Base-by-base conservation (phyloP, 768 basidiomycete genomes). In the Serpula lacrymans region DNA sequence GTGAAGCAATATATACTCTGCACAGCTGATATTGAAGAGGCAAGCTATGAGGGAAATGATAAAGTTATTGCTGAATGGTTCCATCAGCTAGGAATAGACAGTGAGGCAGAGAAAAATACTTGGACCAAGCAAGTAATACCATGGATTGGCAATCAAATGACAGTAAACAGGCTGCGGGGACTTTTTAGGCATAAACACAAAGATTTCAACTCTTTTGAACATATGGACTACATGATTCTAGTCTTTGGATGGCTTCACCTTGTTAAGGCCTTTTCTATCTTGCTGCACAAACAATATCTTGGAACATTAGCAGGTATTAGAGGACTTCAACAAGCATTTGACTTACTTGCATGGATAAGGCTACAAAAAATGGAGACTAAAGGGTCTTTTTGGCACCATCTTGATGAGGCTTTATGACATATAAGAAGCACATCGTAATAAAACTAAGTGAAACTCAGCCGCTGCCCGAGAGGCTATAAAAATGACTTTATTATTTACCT, bases 231-330 rank as follows among this genome's bases (percentile, higher is more conserved):
- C 41, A 37, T 62, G 6, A 29, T 63, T 1, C 42, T 51, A 2
- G 38, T 55, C 0, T 63, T 64, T 31, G 67, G 70, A 1, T 73
- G 66, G 67, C 54, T 73, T n/a, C 69, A 72, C 41, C 42, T 58
- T 2, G 29, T 48, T 16, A 68, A 71, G 56, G 66, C 67, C 12
- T 57, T 56, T 34, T 66, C 54, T 11, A 58, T 60, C 31, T 65
- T 66, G 0, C 42, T 72, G 1, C 63, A 71, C 45, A 57, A 60
- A 33, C 69, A 72, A 40, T 70, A 69, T 49, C 51, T 62, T 1
- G 67, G 68, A 0, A 65, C 62, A 9, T 17, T 30, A 31, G 27
- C 34, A 9, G 14, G 12, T 10, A 20, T 21, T 8, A 17, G 36
- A 14, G 61, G 64, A 0, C 44, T 68, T 3, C 30, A 45, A 13